Evolutionary conservation across 208 protist species (phyloP).

Genomic region (Tetramitus jugosus): DNA sequence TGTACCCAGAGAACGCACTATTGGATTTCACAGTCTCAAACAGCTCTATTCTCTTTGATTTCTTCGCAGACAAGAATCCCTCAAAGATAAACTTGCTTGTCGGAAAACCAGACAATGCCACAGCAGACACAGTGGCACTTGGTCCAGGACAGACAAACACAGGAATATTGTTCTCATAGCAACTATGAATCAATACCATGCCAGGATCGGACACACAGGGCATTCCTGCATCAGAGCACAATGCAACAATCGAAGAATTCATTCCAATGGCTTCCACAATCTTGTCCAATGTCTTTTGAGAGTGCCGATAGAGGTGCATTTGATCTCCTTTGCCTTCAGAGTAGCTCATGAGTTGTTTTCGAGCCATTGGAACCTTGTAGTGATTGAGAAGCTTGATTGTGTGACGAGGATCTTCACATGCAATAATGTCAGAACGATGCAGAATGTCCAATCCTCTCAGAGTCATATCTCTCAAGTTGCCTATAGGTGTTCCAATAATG

Average conservation of each 20-base stretch:
- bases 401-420: background rate
- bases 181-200: background rate
- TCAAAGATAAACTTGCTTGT: slow-evolving; percentile 21
- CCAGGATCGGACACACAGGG: slow-evolving; percentile 14
- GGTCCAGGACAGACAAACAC: slow-evolving; percentile 1
- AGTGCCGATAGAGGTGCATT: too few species aligned
- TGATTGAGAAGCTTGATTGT: background rate
- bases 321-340: too few species aligned
- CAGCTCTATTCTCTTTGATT: background rate
- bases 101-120: background rate
- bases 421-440: background rate
- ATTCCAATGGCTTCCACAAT: background rate
- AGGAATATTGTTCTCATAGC: background rate
- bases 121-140: background rate
- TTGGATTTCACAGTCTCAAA: background rate
- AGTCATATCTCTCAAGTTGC: slow-evolving; percentile 8
- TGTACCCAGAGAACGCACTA: too few species aligned
- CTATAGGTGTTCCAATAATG: slow-evolving; percentile 8
- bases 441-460: background rate
- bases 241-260: background rate
- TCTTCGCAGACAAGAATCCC: background rate
- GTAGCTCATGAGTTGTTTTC: too few species aligned
- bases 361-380: background rate
- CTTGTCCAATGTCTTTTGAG: background rate
- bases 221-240: background rate